Evolutionary conservation across 2,329 filamentous ascomycete genomes (phyloP).

Genomic region (Alternaria arborescens): DNA sequence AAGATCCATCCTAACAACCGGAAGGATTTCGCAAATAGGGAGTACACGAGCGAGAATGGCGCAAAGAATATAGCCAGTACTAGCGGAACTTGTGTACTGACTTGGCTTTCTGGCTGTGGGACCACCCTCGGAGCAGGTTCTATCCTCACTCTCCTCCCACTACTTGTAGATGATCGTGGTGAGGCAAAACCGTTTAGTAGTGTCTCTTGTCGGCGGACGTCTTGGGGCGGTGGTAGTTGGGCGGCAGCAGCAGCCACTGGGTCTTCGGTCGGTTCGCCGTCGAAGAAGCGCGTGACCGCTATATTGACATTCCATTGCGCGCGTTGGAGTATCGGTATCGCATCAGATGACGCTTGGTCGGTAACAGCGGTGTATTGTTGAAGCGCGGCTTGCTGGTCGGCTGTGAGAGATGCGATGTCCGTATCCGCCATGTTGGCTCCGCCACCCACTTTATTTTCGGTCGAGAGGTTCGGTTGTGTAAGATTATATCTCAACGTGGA

Average conservation of each 20-base stretch:
- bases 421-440: slow-evolving; percentile 47
- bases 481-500: not conserved
- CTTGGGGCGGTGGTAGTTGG: slow-evolving; percentile 68
- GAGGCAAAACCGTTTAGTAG: slow-evolving; percentile 63
- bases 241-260: slow-evolving; percentile 75
- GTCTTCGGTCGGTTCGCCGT: slow-evolving; percentile 84
- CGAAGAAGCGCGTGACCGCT: slow-evolving; percentile 96
- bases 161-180: slow-evolving; percentile 45
- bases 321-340: slow-evolving; percentile 79
- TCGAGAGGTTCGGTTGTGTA: not conserved
- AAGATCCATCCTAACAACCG: slow-evolving; percentile 79
- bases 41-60: slow-evolving; percentile 81
- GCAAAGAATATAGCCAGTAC: slow-evolving; percentile 80
- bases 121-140: slow-evolving; percentile 86
- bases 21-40: slow-evolving; percentile 72
- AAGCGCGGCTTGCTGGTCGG: slow-evolving; percentile 81
- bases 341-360: slow-evolving; percentile 78
- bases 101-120: slow-evolving; percentile 72
- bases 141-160: slow-evolving; percentile 49
- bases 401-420: slow-evolving; percentile 74
- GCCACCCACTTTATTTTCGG: not conserved
- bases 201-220: slow-evolving; percentile 74
- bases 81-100: slow-evolving; percentile 75
- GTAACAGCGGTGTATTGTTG: slow-evolving; percentile 91
- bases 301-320: slow-evolving; percentile 99